phyloP scores from a whole-genome alignment of 2,329 filamentous ascomycete species.

The Leptographium flavum region DNA sequence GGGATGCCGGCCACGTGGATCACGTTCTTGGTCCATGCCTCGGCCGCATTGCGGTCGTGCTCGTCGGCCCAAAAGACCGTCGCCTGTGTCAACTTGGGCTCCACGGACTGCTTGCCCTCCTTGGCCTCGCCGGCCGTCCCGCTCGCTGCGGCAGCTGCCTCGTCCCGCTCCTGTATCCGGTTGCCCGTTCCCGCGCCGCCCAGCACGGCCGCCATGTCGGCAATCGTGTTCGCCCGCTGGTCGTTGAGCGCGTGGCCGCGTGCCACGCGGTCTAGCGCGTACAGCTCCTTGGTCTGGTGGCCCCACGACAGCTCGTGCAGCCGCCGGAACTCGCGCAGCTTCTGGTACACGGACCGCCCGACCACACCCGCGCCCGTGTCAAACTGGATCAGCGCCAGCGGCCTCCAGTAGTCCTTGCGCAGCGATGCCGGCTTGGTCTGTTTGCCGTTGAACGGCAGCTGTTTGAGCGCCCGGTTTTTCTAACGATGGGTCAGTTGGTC shows the following conservation, averaged over 20 bases:
- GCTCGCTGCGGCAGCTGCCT: constrained; percentile 10
- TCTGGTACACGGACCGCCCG: constrained; percentile 46
- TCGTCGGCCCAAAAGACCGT: constrained; percentile 38
- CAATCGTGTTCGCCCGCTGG: constrained; percentile 46
- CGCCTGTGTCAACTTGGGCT: constrained; percentile 15
- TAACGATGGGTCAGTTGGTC: constrained; percentile 3
- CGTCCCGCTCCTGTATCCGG: constrained; percentile 21
- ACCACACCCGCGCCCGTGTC: constrained; percentile 33
- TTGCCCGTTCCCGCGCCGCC: constrained; percentile 36
- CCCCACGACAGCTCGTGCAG: constrained; percentile 50
- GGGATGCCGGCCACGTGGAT: constrained; percentile 29
- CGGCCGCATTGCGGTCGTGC: constrained; percentile 30
- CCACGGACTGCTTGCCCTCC: neutral
- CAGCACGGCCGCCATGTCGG: constrained; percentile 48
- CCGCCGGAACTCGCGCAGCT: constrained; percentile 48
- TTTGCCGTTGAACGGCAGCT: constrained; percentile 50
- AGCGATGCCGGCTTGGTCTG: constrained; percentile 48
- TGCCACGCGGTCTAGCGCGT: constrained; percentile 25
- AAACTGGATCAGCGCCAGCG: constrained; percentile 46
- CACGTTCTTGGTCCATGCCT: constrained; percentile 38
- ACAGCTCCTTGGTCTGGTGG: constrained; percentile 24
- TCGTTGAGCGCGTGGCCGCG: constrained; percentile 40
- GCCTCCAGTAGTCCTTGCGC: constrained; percentile 54
- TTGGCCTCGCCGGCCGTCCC: constrained; percentile 1
- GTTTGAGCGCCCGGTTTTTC: constrained; percentile 16